Evolutionary conservation across 768 basidiomycete species (phyloP), one percentile per base, ranked within the genome.

Genomic region (Macrolepiota albuminosa): DNA sequence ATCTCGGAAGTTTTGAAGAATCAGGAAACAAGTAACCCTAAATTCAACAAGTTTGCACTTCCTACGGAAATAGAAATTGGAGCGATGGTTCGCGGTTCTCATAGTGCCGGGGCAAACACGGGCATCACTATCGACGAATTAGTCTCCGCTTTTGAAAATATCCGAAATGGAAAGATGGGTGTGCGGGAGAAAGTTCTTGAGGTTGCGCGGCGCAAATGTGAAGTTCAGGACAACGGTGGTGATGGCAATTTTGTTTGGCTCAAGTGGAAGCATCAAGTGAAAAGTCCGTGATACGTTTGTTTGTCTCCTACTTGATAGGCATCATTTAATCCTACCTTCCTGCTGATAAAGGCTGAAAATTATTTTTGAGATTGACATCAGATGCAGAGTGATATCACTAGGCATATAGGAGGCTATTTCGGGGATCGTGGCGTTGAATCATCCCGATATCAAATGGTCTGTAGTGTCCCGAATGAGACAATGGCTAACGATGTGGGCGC

Each of bases 41-140:
- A 68, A 53, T 70, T 68, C n/a, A 69, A 74, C 66, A 75, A 71
- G 59, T 83, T 73, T 63, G 82, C 84, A 56, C 77, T 99, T 49
- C 96, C 95, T 1, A 84, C 86, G 14, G 95, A 98, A 70, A 73
- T 76, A 46, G 85, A 87, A 64, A 86, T 99, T 63, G 77, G 82
- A 48, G 72, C 78, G 18, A 72, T 88, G 43, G 86, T 98, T 45
- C 78, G 73, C 62, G 87, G 94, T 56, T 73, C 81, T 67, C 83
- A 87, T 66, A 69, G 70, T n/a, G 77, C 80, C 13, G 86, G 85
- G 57, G 87, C 86, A 21, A 80, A 78, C 26, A 84, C 82, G 61
- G 84, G 84, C 21, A 65, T 89, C 31, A 87, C 80, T 8, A 69
- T 82, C 56, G 77, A 84, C 39, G 91, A 94, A 66, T 70, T 95